Evolutionary conservation across 1,139 yeast species (phyloP).

Genomic region (Waltiozyma sp.): DNA sequence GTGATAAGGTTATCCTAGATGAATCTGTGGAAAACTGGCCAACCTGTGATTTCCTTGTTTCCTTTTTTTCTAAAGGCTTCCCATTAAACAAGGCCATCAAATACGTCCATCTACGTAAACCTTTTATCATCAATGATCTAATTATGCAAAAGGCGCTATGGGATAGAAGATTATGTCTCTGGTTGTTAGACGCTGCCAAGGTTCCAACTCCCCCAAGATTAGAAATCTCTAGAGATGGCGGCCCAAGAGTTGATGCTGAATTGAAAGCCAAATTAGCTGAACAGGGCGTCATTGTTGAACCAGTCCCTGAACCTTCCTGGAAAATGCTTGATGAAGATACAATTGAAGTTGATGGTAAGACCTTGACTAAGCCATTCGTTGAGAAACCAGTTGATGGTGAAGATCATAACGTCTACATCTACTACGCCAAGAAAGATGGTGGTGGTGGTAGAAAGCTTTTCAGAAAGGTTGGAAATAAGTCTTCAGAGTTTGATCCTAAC

Average conservation of each 20-base stretch:
- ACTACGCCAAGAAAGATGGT: slow-evolving; percentile 79
- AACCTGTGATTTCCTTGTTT: slow-evolving; percentile 87
- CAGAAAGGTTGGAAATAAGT: slow-evolving; percentile 93
- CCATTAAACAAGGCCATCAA: slow-evolving; percentile 92
- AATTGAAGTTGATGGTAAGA: slow-evolving; percentile 61
- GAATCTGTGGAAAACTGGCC: slow-evolving; percentile 97
- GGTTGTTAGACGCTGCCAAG: slow-evolving; percentile 66
- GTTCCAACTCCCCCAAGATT: slow-evolving; percentile 86
- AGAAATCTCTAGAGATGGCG: slow-evolving; percentile 92
- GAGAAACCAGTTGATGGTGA: slow-evolving; percentile 99
- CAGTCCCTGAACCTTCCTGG: slow-evolving; percentile 66
- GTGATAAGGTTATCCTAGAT: slow-evolving; percentile 93
- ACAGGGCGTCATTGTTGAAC: slow-evolving; percentile 48
- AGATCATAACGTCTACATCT: slow-evolving; percentile 92
- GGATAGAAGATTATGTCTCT: slow-evolving; percentile 88
- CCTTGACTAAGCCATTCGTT: slow-evolving; percentile 80
- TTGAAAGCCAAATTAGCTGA: slow-evolving; percentile 41
- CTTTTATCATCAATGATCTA: slow-evolving; percentile 81
- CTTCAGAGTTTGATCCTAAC: slow-evolving; percentile 89
- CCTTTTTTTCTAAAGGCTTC: slow-evolving; percentile 92
- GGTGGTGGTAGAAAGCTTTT: slow-evolving; percentile 96
- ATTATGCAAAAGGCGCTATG: slow-evolving; percentile 86
- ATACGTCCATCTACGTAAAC: slow-evolving; percentile 82
- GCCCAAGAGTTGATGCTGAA: slow-evolving; percentile 73
- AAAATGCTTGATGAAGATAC: slow-evolving; percentile 83